Percentiles rank a stretch among this genome's conserved stretches.
Conservation (phyloP, 352 stramenopile species). For the Globisporangium cylindrosporum region DNA sequence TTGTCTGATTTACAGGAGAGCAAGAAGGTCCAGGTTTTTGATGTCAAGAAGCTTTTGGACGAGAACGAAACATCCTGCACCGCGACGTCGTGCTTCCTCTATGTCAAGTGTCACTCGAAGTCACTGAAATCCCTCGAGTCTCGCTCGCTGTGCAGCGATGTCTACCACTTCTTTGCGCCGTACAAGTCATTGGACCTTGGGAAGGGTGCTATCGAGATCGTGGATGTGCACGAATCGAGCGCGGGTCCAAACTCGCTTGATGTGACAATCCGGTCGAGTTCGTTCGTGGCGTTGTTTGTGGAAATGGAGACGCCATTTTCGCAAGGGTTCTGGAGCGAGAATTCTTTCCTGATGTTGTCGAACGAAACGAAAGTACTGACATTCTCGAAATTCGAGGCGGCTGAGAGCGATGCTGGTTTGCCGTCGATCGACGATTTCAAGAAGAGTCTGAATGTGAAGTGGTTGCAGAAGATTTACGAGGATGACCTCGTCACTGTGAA, state of each 20-base stretch:
- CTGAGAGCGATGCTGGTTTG: constrained; percentile 5
- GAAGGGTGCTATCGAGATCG: constrained; percentile 28
- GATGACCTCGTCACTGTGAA: not conserved
- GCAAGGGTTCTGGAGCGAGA: constrained; percentile 63
- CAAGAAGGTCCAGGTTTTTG: constrained; percentile 27
- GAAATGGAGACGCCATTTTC: constrained; percentile 50
- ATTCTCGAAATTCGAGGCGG: constrained; percentile 34
- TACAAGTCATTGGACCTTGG: constrained; percentile 61
- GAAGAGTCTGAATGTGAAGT: constrained; percentile 43
- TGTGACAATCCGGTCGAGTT: constrained; percentile 45
- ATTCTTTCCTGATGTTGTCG: constrained; percentile 71
- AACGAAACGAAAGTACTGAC: constrained; percentile 47
- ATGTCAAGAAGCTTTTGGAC: constrained; percentile 30
- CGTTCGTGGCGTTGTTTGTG: constrained; percentile 75
- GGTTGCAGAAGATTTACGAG: constrained; percentile 72
- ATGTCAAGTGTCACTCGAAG: constrained; percentile 29
- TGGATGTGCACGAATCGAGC: constrained; percentile 9
- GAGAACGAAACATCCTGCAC: constrained; percentile 37
- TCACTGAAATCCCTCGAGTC: constrained; percentile 4
- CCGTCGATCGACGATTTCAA: constrained; percentile 34
- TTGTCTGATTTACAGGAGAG: constrained; percentile 30
- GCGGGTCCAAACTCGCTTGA: constrained; percentile 21
- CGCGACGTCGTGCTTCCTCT: constrained; percentile 53
- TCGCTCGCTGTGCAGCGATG: constrained; percentile 33
- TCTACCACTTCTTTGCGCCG: constrained; percentile 63